Conservation (phyloP, 2,329 filamentous ascomycete species). For the Penicillium sp. region DNA sequence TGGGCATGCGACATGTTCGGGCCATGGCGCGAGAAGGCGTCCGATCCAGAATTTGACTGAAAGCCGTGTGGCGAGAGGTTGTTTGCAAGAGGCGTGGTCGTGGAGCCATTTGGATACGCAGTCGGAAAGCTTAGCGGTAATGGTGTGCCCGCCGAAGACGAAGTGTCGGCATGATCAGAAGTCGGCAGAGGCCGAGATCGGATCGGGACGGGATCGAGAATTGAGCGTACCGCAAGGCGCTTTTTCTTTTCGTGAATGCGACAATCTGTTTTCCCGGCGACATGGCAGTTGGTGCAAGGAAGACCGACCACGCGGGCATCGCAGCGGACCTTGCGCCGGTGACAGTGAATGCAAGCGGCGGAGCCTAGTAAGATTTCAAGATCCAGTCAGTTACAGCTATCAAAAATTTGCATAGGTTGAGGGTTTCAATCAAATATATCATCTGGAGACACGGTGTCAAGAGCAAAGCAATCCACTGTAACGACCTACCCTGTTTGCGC, state of each 20-base stretch:
- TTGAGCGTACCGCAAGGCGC: constrained; percentile 39
- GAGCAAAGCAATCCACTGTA: neutral
- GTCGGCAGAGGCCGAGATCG: constrained; percentile 36
- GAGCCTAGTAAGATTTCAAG: constrained; percentile 27
- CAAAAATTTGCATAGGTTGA: too few relatives aligned
- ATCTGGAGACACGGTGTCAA: too few relatives aligned
- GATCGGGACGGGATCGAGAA: constrained; percentile 45
- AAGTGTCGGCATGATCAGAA: constrained; percentile 20
- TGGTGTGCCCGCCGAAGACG: constrained; percentile 16
- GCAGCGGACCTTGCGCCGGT: constrained; percentile 49
- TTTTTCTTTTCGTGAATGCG: constrained; percentile 49
- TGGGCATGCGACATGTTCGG: constrained; percentile 33
- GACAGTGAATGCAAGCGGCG: constrained; percentile 47
- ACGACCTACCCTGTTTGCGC: constrained; percentile 34
- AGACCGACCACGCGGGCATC: constrained; percentile 45
- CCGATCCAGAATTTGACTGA: constrained; percentile 16
- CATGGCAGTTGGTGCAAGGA: constrained; percentile 47
- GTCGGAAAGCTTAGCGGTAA: constrained; percentile 26
- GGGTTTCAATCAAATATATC: too few relatives aligned
- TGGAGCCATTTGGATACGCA: constrained; percentile 21
- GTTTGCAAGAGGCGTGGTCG: constrained; percentile 13
- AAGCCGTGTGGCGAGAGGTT: constrained; percentile 17
- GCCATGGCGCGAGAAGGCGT: constrained; percentile 23
- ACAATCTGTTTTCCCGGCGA: constrained; percentile 41
- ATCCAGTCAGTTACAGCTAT: constrained; percentile 11